A percentile compares a stretch with the other conserved stretches of the same genome.
phyloP scores from a whole-genome alignment of 805 yeast genomes.

The Kregervanrija fluxuum region DNA sequence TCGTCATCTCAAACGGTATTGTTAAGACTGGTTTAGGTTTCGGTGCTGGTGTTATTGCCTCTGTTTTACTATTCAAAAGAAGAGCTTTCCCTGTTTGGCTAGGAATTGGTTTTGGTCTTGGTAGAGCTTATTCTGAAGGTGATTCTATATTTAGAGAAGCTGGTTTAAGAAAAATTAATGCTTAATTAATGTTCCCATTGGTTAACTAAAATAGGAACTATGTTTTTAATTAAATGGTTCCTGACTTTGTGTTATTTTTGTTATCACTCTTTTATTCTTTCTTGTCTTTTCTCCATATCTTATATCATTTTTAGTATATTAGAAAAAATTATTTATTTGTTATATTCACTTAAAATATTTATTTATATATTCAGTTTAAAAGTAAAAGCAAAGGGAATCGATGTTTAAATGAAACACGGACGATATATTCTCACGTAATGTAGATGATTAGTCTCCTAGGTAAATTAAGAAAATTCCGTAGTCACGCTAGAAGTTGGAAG shows the following conservation, averaged over 20 bases:
- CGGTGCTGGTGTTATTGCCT: conserved; percentile 92
- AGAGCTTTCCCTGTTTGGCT: conserved; percentile 97
- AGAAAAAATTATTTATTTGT: background rate
- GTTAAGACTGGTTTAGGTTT: conserved; percentile 95
- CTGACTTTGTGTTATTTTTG: background rate
- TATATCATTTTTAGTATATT: background rate
- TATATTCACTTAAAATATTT: too few relatives aligned
- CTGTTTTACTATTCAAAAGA: conserved; percentile 85
- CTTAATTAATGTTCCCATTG: conserved; percentile 28
- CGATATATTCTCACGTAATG: too few relatives aligned
- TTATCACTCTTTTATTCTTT: background rate
- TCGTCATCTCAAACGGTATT: conserved; percentile 86
- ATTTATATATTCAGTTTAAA: too few relatives aligned
- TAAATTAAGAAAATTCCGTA: too few relatives aligned
- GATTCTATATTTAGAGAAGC: conserved; percentile 90
- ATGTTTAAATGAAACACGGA: too few relatives aligned
- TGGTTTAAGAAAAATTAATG: conserved; percentile 69
- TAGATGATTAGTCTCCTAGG: too few relatives aligned
- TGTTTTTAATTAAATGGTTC: background rate
- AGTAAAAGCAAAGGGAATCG: too few relatives aligned
- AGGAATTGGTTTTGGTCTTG: conserved; percentile 95
- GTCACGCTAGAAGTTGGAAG: too few relatives aligned
- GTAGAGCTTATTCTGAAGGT: conserved; percentile 97
- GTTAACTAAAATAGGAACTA: background rate
- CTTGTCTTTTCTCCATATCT: background rate